These are phyloP conservation scores for Copromyces sp. DNA, from an alignment of 495 filamentous ascomycete species.

Conservation along the genomic window DNA sequence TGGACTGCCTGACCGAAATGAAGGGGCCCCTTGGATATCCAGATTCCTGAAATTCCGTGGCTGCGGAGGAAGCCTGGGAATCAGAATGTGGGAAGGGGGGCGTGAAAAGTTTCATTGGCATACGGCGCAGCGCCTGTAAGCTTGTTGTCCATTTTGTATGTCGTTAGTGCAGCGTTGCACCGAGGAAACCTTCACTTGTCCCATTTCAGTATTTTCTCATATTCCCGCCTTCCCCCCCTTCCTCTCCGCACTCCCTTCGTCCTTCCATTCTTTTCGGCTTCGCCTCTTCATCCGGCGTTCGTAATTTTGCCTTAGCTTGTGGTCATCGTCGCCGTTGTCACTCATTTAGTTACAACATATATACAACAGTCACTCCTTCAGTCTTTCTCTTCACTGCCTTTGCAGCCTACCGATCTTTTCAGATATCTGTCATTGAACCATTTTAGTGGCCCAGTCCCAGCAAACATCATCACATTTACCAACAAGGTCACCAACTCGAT, in stretches of 20 bases:
- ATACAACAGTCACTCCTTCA: constrained; percentile 7
- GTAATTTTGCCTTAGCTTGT: neutral
- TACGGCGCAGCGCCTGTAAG: constrained; percentile 1
- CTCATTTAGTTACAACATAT: constrained; percentile 6
- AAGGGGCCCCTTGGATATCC: neutral
- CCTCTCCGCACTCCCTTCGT: constrained; percentile 7
- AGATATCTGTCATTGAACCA: constrained; percentile 6
- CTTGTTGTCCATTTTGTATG: constrained; percentile 1
- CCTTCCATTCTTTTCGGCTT: constrained; percentile 6
- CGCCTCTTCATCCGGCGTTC: constrained; percentile 1
- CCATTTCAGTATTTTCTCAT: constrained; percentile 2
- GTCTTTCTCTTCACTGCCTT: neutral
- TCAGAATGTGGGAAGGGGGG: neutral
- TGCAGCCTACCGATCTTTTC: constrained; percentile 3
- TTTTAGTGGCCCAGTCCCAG: neutral
- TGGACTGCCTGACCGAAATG: neutral
- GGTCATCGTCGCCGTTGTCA: constrained; percentile 3
- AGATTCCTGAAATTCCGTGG: neutral
- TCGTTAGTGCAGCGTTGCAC: constrained; percentile 1
- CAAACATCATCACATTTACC: neutral
- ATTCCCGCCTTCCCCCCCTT: neutral
- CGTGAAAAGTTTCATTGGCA: constrained; percentile 2
- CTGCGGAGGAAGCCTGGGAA: neutral
- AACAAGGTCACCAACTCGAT: neutral
- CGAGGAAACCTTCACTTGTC: neutral